Conservation (phyloP, 371 early-diverging fungal species). For the Zychaea mexicana region DNA sequence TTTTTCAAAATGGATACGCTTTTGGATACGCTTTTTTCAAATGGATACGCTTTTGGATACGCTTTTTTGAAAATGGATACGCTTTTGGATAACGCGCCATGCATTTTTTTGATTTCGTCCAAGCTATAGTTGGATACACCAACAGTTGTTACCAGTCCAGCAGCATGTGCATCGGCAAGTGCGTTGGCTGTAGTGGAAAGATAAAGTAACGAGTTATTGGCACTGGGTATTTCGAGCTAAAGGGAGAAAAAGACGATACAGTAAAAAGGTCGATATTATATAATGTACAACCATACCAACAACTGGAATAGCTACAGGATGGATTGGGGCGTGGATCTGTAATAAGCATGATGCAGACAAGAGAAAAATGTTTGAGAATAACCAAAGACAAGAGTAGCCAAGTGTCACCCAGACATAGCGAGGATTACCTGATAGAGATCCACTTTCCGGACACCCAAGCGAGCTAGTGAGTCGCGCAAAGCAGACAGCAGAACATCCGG, state of each 20-base stretch:
- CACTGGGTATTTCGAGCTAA: no score
- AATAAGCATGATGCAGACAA: no score
- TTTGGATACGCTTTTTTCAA: no score
- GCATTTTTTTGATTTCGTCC: slow-evolving; percentile 50
- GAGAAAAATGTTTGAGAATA: no score
- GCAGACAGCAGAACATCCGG: slow-evolving; percentile 50
- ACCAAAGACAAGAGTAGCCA: no score
- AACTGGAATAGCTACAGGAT: slow-evolving; percentile 46
- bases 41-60: no score
- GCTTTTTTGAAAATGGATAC: no score
- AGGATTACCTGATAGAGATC: slow-evolving; percentile 82
- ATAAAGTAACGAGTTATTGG: neutral
- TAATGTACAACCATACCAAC: slow-evolving; percentile 25
- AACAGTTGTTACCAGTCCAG: slow-evolving; percentile 60
- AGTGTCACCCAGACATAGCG: no score
- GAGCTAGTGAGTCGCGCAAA: slow-evolving; percentile 52
- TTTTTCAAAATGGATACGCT: no score
- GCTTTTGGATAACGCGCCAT: slow-evolving; percentile 52
- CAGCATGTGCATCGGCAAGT: slow-evolving; percentile 54
- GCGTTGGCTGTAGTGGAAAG: slow-evolving; percentile 34
- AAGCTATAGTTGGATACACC: slow-evolving; percentile 72
- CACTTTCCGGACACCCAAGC: slow-evolving; percentile 55
- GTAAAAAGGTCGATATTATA: neutral
- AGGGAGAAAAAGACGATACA: no score
- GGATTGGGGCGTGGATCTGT: slow-evolving; percentile 60